These are phyloP conservation scores for Nemania sp. DNA, from an alignment of 2,329 filamentous ascomycete species.

Conservation along the genomic window DNA sequence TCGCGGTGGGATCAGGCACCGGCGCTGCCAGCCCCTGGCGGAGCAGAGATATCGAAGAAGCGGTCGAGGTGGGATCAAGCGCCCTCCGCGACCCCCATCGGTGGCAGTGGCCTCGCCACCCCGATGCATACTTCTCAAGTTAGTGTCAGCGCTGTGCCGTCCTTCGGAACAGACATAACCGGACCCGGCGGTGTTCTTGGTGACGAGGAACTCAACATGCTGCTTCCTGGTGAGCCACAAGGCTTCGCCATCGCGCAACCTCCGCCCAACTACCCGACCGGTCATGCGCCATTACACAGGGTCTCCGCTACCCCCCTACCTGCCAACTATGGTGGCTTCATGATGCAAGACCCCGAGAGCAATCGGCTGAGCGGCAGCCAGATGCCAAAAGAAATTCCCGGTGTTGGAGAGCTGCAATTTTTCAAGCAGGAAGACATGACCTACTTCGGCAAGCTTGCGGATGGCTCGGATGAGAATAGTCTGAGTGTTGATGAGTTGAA, in stretches of 20 bases:
- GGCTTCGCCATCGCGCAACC: constrained; percentile 92
- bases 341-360: constrained; percentile 95
- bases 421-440: constrained; percentile 99
- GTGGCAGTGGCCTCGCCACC: constrained; percentile 73
- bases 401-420: constrained; percentile 93
- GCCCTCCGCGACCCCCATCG: constrained; percentile 76
- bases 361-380: constrained; percentile 83
- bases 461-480: constrained; percentile 87
- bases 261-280: constrained; percentile 87
- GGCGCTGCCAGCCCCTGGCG: constrained; percentile 54
- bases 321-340: constrained; percentile 75
- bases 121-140: constrained; percentile 74
- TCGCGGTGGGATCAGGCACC: constrained; percentile 89
- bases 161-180: constrained; percentile 81
- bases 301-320: constrained; percentile 73
- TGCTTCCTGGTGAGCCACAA: constrained; percentile 84
- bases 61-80: constrained; percentile 93
- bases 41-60: constrained; percentile 65
- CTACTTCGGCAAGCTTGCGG: constrained; percentile 96
- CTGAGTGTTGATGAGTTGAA: constrained; percentile 95
- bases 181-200: constrained; percentile 80
- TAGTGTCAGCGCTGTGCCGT: constrained; percentile 53
- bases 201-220: constrained; percentile 90
- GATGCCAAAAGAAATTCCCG: constrained; percentile 91
- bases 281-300: constrained; percentile 75